Conservation (phyloP, 75 land plant species). For the Pinus tabuliformis region DNA sequence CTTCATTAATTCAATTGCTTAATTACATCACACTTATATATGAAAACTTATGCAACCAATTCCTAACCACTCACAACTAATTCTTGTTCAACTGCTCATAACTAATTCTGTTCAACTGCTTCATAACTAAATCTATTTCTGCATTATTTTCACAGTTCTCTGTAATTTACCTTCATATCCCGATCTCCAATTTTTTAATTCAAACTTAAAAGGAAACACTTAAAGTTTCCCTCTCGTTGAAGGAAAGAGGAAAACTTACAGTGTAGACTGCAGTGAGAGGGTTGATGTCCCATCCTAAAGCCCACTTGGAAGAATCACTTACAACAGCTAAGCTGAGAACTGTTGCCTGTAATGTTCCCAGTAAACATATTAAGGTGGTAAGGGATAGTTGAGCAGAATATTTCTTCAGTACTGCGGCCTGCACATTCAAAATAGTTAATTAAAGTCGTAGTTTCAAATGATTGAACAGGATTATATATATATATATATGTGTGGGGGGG, state of each 20-base stretch:
- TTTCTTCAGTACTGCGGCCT: constrained; percentile 34
- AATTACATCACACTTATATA: too few species aligned
- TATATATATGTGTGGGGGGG: too few species aligned
- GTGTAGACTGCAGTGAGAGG: constrained; percentile 37
- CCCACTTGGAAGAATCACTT: constrained; percentile 20
- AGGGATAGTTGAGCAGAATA: constrained; percentile 52
- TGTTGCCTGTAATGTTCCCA: constrained; percentile 22
- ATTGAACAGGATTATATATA: too few species aligned
- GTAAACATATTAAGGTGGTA: constrained; percentile 31
- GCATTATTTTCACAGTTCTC: too few species aligned
- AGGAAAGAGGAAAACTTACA: constrained; percentile 20
- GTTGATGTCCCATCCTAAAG: constrained; percentile 18
- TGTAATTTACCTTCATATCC: not conserved
- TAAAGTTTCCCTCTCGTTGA: too few species aligned
- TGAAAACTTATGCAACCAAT: too few species aligned
- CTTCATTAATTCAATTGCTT: too few species aligned
- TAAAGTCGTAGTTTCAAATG: not conserved
- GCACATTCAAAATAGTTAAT: not conserved
- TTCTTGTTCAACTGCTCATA: too few species aligned
- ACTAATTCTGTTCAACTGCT: too few species aligned
- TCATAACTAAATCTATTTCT: too few species aligned
- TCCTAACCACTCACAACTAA: too few species aligned
- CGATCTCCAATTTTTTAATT: not conserved
- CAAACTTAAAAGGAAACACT: not conserved
- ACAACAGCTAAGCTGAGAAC: constrained; percentile 25